Evolutionary conservation across 2,329 filamentous ascomycete species (phyloP).

Genomic region (Laburnicola sp.): DNA sequence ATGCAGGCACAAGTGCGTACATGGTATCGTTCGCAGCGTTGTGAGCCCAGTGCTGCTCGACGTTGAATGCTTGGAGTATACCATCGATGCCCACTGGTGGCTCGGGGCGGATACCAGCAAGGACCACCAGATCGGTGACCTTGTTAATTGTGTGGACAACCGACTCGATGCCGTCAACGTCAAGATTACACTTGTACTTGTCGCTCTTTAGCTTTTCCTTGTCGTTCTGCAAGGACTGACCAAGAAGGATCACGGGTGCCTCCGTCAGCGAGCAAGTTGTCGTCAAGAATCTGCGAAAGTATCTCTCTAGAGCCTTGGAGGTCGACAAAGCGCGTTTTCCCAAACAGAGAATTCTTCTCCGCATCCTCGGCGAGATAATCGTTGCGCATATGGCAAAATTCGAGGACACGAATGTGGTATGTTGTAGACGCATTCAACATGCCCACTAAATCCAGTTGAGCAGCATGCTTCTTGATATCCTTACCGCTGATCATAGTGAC

Average conservation of each 20-base stretch:
- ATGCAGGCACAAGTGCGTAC: background rate
- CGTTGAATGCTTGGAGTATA: background rate
- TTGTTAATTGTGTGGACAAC: background rate
- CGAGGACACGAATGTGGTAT: no score
- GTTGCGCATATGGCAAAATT: no score
- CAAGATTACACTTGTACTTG: background rate
- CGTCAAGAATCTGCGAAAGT: background rate
- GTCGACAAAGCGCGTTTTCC: background rate
- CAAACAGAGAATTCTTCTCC: background rate
- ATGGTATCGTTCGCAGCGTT: background rate
- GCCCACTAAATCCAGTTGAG: no score
- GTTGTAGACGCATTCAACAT: no score
- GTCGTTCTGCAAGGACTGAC: background rate
- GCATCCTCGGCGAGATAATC: background rate
- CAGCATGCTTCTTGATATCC: no score
- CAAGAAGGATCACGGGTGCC: background rate
- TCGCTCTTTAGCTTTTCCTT: background rate
- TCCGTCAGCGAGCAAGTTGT: background rate
- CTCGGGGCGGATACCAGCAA: background rate
- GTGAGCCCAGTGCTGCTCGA: background rate
- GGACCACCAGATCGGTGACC: background rate
- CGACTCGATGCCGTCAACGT: background rate
- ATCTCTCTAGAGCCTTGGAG: background rate
- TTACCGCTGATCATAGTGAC: no score
- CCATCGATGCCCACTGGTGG: background rate